These are phyloP conservation scores for Boeremia exigua DNA, from an alignment of 2,329 filamentous ascomycete genomes.

Conservation along the genomic window DNA sequence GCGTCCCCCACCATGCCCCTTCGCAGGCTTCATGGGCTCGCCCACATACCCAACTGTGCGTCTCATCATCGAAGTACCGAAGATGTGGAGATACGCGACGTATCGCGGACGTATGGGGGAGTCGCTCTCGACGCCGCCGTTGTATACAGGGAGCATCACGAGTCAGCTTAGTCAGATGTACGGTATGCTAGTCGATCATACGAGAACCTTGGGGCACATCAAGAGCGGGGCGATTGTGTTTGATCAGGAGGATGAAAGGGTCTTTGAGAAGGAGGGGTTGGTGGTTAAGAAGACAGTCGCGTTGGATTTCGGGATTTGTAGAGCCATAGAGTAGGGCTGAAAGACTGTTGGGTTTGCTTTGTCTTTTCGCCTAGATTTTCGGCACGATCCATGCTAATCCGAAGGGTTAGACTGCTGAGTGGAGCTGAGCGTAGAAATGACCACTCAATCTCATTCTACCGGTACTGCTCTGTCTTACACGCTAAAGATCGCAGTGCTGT, in stretches of 20 bases:
- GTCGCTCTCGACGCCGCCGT: not conserved
- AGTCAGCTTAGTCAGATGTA: slow-evolving; percentile 4
- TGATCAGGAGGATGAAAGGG: slow-evolving; percentile 10
- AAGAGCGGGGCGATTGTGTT: slow-evolving; percentile 12
- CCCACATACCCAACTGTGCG: slow-evolving; percentile 2
- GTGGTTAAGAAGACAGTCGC: slow-evolving; percentile 4
- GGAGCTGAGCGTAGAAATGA: no score
- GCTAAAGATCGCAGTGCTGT: no score
- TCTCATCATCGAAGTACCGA: slow-evolving; percentile 2
- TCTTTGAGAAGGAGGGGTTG: not conserved
- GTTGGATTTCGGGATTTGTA: slow-evolving; percentile 11
- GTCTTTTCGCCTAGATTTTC: not conserved
- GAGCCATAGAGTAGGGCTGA: not conserved
- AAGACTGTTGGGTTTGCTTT: not conserved
- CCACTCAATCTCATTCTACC: no score
- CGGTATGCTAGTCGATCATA: not conserved
- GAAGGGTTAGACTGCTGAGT: no score
- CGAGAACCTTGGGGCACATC: not conserved
- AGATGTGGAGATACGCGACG: not conserved
- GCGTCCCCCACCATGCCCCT: not conserved
- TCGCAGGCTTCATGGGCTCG: slow-evolving; percentile 10
- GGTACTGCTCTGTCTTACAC: no score
- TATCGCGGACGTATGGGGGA: not conserved
- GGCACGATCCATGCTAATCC: no score
- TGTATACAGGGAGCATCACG: slow-evolving; percentile 2